phyloP scores from a whole-genome alignment of 148 eudicot genomes.

The Fagopyrum homotropicum region DNA sequence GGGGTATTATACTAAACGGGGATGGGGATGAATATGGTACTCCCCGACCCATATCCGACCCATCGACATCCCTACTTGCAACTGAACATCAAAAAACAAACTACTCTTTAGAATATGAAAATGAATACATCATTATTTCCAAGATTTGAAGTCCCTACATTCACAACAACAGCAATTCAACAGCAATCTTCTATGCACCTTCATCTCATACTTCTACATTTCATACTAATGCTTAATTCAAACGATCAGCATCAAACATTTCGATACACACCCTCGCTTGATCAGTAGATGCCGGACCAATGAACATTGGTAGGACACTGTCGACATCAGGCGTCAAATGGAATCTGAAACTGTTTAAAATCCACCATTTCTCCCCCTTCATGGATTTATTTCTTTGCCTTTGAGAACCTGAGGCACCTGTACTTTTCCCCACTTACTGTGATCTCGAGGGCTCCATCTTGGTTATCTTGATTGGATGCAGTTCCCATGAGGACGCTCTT shows the following conservation, averaged over 20 bases:
- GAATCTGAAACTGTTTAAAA: neutral
- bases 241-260: too few species aligned
- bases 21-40: too few species aligned
- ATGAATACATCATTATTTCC: neutral
- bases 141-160: neutral
- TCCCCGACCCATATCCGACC: too few species aligned
- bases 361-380: neutral
- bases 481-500: constrained; percentile 99
- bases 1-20: too few species aligned
- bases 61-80: too few species aligned
- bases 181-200: neutral
- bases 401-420: constrained; percentile 90
- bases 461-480: constrained; percentile 96
- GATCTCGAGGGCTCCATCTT: constrained; percentile 98
- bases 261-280: neutral
- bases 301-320: neutral
- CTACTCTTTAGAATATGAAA: neutral
- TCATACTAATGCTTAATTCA: neutral
- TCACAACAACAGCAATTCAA: neutral
- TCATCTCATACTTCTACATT: neutral
- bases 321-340: neutral
- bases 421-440: constrained; percentile 98
- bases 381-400: constrained; percentile 70
- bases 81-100: too few species aligned
- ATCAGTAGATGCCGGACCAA: neutral